Evolutionary conservation across 768 basidiomycete genomes (phyloP).

Genomic region (Coprinopsis strossmayeri): DNA sequence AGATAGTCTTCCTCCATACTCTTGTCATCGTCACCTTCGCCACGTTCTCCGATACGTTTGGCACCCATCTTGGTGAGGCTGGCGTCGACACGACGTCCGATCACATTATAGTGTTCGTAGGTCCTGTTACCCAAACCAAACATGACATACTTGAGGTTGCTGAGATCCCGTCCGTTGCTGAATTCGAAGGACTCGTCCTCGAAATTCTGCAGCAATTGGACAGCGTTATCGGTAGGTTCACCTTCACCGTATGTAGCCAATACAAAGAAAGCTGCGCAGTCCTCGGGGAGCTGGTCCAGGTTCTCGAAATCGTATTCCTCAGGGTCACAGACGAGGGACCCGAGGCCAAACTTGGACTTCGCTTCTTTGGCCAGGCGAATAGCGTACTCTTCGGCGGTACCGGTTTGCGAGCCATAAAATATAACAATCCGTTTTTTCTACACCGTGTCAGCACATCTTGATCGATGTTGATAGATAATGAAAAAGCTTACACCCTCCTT

Average conservation of each 20-base stretch:
- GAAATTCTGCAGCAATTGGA: conserved; percentile 89
- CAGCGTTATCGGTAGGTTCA: conserved; percentile 97
- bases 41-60: conserved; percentile 76
- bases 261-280: conserved; percentile 87
- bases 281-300: conserved; percentile 84
- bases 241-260: conserved; percentile 99
- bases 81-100: conserved; percentile 73
- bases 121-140: conserved; percentile 91
- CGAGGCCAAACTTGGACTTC: conserved; percentile 91
- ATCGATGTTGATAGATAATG: neutral
- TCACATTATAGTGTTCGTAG: conserved; percentile 95
- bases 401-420: conserved; percentile 98
- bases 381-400: conserved; percentile 97
- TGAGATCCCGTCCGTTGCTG: conserved; percentile 69
- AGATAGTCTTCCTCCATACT: conserved; percentile 99
- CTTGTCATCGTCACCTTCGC: conserved; percentile 98
- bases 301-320: conserved; percentile 99
- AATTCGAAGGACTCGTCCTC: conserved; percentile 86
- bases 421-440: conserved; percentile 97
- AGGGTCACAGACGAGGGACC: conserved; percentile 94
- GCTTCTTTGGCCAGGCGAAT: conserved; percentile 97
- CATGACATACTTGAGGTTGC: conserved; percentile 89
- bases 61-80: conserved; percentile 76
- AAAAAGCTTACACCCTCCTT: conserved; percentile 70
- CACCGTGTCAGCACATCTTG: conserved; percentile 9